phyloP scores from a whole-genome alignment of 2,329 filamentous ascomycete species.

The Fonsecaea nubica region DNA sequence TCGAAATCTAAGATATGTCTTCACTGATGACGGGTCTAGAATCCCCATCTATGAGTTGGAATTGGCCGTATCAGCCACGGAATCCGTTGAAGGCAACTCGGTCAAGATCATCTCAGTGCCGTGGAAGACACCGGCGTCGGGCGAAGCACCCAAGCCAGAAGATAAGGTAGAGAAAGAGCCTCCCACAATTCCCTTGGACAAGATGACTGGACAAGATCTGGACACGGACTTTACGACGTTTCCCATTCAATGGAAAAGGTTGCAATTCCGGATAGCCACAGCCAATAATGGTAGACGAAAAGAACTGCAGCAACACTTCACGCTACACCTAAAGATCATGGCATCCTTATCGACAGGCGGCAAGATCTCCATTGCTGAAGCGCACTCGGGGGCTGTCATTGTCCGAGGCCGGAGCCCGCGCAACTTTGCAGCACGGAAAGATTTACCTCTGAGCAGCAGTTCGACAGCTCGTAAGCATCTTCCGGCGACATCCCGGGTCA shows the following conservation, averaged over 20 bases:
- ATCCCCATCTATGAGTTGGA: conserved; percentile 83
- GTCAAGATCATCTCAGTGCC: conserved; percentile 96
- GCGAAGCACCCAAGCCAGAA: conserved; percentile 59
- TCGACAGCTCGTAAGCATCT: conserved; percentile 76
- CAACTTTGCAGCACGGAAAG: conserved; percentile 93
- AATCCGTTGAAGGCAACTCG: conserved; percentile 89
- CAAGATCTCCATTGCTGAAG: conserved; percentile 81
- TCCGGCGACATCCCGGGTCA: conserved; percentile 43
- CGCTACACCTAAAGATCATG: conserved; percentile 83
- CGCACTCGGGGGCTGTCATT: conserved; percentile 87
- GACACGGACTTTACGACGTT: conserved; percentile 88
- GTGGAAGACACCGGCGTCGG: conserved; percentile 91
- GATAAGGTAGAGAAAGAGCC: conserved; percentile 84
- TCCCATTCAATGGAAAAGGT: conserved; percentile 88
- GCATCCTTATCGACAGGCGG: conserved; percentile 83
- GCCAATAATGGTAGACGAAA: conserved; percentile 95
- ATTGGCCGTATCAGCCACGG: conserved; percentile 86
- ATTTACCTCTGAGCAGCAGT: conserved; percentile 83
- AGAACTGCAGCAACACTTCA: conserved; percentile 95
- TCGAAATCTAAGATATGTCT: conserved; percentile 75
- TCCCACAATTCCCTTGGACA: conserved; percentile 75
- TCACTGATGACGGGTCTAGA: conserved; percentile 83
- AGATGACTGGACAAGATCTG: conserved; percentile 68
- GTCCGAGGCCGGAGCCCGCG: conserved; percentile 90
- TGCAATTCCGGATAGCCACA: conserved; percentile 94